A percentile compares a stretch with the other conserved stretches of the same genome.
Conservation (phyloP, 805 yeast genomes). For the Cyberlindnera petersonii region DNA sequence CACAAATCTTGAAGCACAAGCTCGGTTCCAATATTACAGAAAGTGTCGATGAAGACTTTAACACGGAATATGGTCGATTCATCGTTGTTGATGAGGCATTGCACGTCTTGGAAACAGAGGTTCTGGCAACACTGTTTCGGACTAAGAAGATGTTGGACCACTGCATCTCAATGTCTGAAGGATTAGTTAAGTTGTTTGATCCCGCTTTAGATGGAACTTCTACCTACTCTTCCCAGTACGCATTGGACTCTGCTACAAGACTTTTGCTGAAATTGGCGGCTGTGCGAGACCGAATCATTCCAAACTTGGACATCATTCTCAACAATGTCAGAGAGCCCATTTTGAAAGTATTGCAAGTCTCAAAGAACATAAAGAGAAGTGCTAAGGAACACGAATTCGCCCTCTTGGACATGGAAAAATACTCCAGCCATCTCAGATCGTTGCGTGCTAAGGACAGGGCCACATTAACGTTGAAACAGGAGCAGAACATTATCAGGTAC, state of each 20-base stretch:
- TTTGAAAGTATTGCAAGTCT: constrained; percentile 10
- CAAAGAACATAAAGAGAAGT: constrained; percentile 28
- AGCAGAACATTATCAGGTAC: constrained; percentile 31
- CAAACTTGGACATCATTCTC: constrained; percentile 27
- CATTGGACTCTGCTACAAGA: neutral
- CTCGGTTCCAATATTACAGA: constrained; percentile 64
- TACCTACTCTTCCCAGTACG: too few relatives aligned
- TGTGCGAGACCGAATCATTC: constrained; percentile 2
- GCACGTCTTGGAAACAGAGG: constrained; percentile 15
- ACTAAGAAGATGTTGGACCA: constrained; percentile 9
- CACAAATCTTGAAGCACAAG: constrained; percentile 85
- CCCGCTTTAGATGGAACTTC: constrained; percentile 6
- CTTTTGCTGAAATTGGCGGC: constrained; percentile 12
- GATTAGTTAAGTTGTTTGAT: constrained; percentile 12
- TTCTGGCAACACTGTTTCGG: constrained; percentile 7
- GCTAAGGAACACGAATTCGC: constrained; percentile 32
- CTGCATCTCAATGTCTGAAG: constrained; percentile 5
- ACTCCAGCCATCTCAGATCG: constrained; percentile 23
- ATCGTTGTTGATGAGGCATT: constrained; percentile 1
- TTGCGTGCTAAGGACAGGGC: constrained; percentile 21
- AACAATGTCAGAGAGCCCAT: constrained; percentile 26
- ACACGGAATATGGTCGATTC: constrained; percentile 5
- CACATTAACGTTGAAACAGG: constrained; percentile 35
- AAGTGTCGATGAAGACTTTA: constrained; percentile 44
- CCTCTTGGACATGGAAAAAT: constrained; percentile 37